Percentiles rank a stretch among this genome's conserved stretches.
phyloP scores from a whole-genome alignment of 371 early-diverging fungal species.

The Rhizopus microsporus region DNA sequence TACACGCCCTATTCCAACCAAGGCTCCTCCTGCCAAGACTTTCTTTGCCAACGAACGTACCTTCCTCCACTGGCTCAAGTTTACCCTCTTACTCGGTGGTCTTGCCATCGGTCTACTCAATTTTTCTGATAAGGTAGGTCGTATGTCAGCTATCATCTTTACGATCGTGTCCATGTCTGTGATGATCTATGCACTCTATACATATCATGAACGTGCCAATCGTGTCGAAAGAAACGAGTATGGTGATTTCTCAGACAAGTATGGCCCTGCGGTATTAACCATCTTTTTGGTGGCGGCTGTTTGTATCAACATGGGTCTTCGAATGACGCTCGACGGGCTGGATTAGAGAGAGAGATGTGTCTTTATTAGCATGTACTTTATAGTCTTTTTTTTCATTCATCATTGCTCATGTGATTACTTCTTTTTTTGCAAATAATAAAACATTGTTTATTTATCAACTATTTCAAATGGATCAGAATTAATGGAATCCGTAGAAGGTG shows the following conservation, averaged over 20 bases:
- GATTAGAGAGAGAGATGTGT: no score
- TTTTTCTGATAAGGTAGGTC: constrained; percentile 73
- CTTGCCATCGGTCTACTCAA: constrained; percentile 74
- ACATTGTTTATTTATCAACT: no score
- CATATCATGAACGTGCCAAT: constrained; percentile 85
- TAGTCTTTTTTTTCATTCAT: no score
- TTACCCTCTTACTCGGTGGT: constrained; percentile 67
- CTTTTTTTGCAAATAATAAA: no score
- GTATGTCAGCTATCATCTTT: constrained; percentile 67
- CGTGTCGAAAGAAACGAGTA: constrained; percentile 57
- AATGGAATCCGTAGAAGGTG: no score
- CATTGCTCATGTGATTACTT: no score
- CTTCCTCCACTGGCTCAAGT: constrained; percentile 83
- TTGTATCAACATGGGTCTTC: constrained; percentile 71
- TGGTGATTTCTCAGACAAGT: constrained; percentile 65
- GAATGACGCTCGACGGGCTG: no score
- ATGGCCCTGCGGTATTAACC: constrained; percentile 80
- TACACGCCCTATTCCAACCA: constrained; percentile 21
- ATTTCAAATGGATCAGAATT: no score
- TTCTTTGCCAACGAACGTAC: constrained; percentile 98
- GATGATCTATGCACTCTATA: constrained; percentile 82
- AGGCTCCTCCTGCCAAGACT: constrained; percentile 75
- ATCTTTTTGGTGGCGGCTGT: constrained; percentile 76
- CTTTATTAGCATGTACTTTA: no score
- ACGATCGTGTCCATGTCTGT: constrained; percentile 70